Base-by-base conservation (phyloP, 2,329 filamentous ascomycete genomes). In the Colletotrichum tropicicola region DNA sequence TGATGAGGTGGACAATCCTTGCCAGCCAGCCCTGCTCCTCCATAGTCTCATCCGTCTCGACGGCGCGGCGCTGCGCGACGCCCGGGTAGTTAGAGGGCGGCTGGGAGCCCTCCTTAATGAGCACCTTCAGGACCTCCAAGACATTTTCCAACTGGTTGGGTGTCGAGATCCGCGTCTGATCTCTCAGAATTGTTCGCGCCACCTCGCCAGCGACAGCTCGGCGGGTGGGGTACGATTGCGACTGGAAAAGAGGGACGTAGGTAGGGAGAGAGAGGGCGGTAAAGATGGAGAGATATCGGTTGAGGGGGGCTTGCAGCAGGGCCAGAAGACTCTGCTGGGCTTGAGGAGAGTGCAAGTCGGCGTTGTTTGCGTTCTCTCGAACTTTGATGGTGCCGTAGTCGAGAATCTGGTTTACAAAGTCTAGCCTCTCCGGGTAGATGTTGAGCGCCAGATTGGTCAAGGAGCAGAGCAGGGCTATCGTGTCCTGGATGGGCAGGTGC, bases 21-120 rank as follows among this genome's bases (percentile, higher is more conserved):
- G 96, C 96, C 57, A 99, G 85, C 94, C 94, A 98, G 54, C 96
- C 96, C 82, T 99, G 96, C 80, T 99, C 96, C 78, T 99, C 95
- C 73, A 98, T 89, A 0, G 95, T 98, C 81, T 99, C 97, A 67
- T 99, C 96, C 1, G 96, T 98, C 82, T 99, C 97, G 48, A 86
- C 76, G 0, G 82, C 87, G 67, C 93, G 89, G 68, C 93, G 86
- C 73, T 95, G 92, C 6, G 91, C 88, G 39, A 91, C 89, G 4
- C 93, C 92, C 0, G 94, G 91, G 72, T 98, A 98, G 28, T 93
- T 93, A 48, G 89, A 87, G n/a, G 92, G 89, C 57, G 91, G 84
- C 72, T 97, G 94, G 13, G 92, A 90, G 12, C 95, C 94, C 79
- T 99, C 96, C 71, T 94, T 96, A 75, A 99, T 96, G 35, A 99